A percentile compares a stretch with the other conserved stretches of the same genome.
Evolutionary conservation across 2,329 filamentous ascomycete genomes (phyloP).

Genomic region (Aspergillus eucalypticola): DNA sequence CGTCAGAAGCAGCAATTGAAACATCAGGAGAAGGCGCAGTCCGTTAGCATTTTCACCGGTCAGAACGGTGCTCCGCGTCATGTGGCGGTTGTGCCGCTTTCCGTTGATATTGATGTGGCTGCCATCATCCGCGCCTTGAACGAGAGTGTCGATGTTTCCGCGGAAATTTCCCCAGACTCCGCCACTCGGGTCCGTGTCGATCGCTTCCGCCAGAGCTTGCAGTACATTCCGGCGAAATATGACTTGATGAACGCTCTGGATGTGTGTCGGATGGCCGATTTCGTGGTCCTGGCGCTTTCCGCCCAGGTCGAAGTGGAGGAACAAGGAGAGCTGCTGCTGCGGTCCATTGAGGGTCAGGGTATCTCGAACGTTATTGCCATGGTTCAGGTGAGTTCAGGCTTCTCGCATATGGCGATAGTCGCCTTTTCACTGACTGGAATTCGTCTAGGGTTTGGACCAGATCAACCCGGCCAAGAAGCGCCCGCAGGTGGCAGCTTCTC

Average conservation of each 20-base stretch:
- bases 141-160: constrained; percentile 74
- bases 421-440: not conserved
- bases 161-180: constrained; percentile 60
- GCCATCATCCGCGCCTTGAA: constrained; percentile 71
- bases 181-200: constrained; percentile 71
- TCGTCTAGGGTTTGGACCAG: constrained; percentile 61
- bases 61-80: constrained; percentile 83
- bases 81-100: constrained; percentile 84
- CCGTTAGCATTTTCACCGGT: constrained; percentile 79
- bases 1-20: constrained; percentile 86
- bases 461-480: constrained; percentile 79
- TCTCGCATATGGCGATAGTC: not conserved
- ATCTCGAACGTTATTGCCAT: constrained; percentile 88
- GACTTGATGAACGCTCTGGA: constrained; percentile 79
- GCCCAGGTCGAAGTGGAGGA: constrained; percentile 75
- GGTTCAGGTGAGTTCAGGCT: constrained; percentile 57
- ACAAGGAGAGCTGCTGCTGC: constrained; percentile 79
- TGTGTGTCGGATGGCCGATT: constrained; percentile 85
- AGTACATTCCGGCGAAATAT: constrained; percentile 74
- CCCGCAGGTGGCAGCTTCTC: constrained; percentile 72
- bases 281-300: constrained; percentile 82
- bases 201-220: constrained; percentile 90
- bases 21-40: constrained; percentile 76
- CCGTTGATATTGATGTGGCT: constrained; percentile 67
- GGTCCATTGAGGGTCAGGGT: constrained; percentile 88